phyloP scores from a whole-genome alignment of 345 rosid genomes.

The Stellera chamaejasme region DNA sequence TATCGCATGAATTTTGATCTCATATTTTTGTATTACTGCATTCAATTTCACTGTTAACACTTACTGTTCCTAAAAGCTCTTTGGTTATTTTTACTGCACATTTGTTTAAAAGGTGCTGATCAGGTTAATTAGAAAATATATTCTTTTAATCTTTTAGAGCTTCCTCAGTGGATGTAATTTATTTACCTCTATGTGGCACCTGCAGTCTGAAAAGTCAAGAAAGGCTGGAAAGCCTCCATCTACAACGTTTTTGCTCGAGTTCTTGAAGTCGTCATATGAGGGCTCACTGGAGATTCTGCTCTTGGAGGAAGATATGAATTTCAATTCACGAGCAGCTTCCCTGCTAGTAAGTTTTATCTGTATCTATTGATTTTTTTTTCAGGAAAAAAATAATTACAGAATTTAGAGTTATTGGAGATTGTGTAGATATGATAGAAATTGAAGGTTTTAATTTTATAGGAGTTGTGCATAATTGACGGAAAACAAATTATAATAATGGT shows the following conservation, averaged over 20 bases:
- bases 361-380: neutral
- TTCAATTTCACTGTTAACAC: neutral
- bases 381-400: neutral
- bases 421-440: too few relatives aligned
- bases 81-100: too few relatives aligned
- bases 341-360: conserved; percentile 41
- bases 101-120: too few relatives aligned
- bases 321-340: conserved; percentile 81
- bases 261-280: conserved; percentile 46
- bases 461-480: neutral
- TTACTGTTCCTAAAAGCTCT: neutral
- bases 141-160: neutral
- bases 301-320: conserved; percentile 78
- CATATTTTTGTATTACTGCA: too few relatives aligned
- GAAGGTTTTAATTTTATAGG: too few relatives aligned
- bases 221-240: conserved; percentile 73
- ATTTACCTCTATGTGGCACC: neutral
- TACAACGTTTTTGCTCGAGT: conserved; percentile 46
- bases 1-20: too few relatives aligned
- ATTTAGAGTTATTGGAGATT: too few relatives aligned
- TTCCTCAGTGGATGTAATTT: conserved; percentile 3
- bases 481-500: neutral
- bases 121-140: too few relatives aligned
- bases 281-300: conserved; percentile 49
- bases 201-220: conserved; percentile 86